Conservation (phyloP, 2,329 filamentous ascomycete genomes). For the Amesomyces nigricolor region DNA sequence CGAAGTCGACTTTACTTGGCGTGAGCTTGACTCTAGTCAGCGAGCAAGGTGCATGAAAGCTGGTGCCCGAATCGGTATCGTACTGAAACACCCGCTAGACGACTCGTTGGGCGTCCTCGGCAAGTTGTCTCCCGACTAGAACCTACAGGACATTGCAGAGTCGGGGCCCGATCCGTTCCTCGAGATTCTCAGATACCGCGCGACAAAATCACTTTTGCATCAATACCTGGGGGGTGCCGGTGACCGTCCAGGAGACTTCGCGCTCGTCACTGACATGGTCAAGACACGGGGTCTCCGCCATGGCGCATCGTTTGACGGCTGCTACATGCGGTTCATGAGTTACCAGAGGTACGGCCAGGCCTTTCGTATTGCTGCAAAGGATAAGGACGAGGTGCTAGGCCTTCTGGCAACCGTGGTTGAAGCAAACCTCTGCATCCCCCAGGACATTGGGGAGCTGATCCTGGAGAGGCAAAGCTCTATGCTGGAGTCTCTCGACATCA, state of each 20-base stretch:
- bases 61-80: constrained; percentile 30
- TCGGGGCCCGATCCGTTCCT: constrained; percentile 31
- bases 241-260: constrained; percentile 28
- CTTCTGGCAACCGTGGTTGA: no score
- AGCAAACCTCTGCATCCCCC: constrained; percentile 17
- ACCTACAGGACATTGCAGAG: constrained; percentile 37
- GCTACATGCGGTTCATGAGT: constrained; percentile 36
- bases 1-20: no score
- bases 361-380: constrained; percentile 24
- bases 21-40: constrained; percentile 28
- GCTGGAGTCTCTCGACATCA: constrained; percentile 35
- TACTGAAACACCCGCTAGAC: constrained; percentile 35
- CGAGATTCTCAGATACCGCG: constrained; percentile 17
- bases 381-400: no score
- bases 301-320: neutral
- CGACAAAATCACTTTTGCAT: constrained; percentile 14
- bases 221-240: constrained; percentile 28
- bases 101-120: constrained; percentile 33
- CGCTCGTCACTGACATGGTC: neutral
- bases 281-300: neutral
- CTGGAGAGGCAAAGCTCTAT: constrained; percentile 36
- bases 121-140: constrained; percentile 41
- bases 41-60: constrained; percentile 33
- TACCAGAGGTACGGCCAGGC: constrained; percentile 37
- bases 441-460: constrained; percentile 33